Percentiles rank a stretch among this genome's conserved stretches.
These are phyloP conservation scores for Suhomyces taliae DNA, from an alignment of 1,139 yeast species.

Conservation along the genomic window DNA sequence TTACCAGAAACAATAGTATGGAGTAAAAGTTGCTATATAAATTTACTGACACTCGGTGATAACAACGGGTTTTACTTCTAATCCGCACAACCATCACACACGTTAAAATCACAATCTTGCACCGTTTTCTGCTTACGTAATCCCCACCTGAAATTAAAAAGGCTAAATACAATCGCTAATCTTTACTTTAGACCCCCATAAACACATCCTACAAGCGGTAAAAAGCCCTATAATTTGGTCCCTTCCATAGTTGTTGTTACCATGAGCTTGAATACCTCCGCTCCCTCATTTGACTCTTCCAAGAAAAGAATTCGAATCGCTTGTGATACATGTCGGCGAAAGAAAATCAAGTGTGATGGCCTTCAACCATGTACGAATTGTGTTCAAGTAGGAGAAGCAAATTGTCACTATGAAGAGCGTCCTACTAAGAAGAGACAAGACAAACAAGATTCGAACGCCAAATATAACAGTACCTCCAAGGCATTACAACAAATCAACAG, in stretches of 20 bases:
- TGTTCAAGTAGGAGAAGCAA: constrained; percentile 16
- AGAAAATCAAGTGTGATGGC: constrained; percentile 30
- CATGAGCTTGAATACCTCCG: not conserved
- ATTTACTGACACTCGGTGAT: too few relatives aligned
- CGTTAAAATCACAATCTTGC: too few relatives aligned
- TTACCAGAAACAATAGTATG: too few relatives aligned
- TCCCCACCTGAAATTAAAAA: too few relatives aligned
- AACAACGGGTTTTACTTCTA: not conserved
- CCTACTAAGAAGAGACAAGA: constrained; percentile 17
- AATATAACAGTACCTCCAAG: constrained; percentile 4
- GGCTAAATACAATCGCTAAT: too few relatives aligned
- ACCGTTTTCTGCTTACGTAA: too few relatives aligned
- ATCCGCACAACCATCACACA: not conserved
- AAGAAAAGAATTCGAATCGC: constrained; percentile 21
- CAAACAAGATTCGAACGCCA: constrained; percentile 1
- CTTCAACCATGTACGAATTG: constrained; percentile 25
- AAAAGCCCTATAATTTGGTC: too few relatives aligned
- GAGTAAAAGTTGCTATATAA: too few relatives aligned
- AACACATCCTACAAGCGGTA: too few relatives aligned
- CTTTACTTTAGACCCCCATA: too few relatives aligned
- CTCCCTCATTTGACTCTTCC: constrained; percentile 1
- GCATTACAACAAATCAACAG: constrained; percentile 22
- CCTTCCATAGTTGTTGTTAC: too few relatives aligned
- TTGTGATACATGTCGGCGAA: constrained; percentile 27
- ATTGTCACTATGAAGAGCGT: constrained; percentile 32